Evolutionary conservation across 2,329 filamentous ascomycete genomes (phyloP).

Genomic region (Diaporthe eres): DNA sequence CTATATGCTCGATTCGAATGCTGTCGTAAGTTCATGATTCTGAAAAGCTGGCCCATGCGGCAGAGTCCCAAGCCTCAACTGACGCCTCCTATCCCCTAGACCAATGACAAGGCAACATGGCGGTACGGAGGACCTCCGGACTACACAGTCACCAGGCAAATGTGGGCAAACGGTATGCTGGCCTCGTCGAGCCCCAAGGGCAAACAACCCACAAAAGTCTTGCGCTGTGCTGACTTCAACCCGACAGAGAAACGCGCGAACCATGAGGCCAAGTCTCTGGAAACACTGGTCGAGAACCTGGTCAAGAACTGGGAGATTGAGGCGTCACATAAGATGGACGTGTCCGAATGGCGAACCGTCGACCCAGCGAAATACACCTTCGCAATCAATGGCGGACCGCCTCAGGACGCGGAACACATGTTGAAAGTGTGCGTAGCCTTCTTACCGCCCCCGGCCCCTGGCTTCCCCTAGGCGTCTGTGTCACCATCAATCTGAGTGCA

Average conservation of each 20-base stretch:
- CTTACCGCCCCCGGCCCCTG: neutral
- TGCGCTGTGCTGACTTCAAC: constrained; percentile 8
- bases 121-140: constrained; percentile 73
- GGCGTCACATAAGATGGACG: constrained; percentile 75
- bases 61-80: constrained; percentile 13
- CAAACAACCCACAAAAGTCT: neutral
- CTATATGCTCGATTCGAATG: constrained; percentile 71
- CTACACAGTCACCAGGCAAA: constrained; percentile 73
- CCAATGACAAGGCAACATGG: constrained; percentile 69
- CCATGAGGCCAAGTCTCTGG: constrained; percentile 69
- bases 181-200: constrained; percentile 37
- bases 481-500: neutral
- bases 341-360: constrained; percentile 76
- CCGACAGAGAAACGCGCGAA: constrained; percentile 67
- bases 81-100: constrained; percentile 19
- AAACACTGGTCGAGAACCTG: constrained; percentile 75
- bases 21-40: constrained; percentile 57
- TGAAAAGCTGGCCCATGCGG: neutral
- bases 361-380: constrained; percentile 73
- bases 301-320: constrained; percentile 83
- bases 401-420: constrained; percentile 74
- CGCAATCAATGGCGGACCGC: constrained; percentile 72
- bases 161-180: constrained; percentile 70
- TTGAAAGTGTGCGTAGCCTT: constrained; percentile 66
- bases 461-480: neutral